Conservation (phyloP, 129 eudicot species). For the Flaveria robusta region DNA sequence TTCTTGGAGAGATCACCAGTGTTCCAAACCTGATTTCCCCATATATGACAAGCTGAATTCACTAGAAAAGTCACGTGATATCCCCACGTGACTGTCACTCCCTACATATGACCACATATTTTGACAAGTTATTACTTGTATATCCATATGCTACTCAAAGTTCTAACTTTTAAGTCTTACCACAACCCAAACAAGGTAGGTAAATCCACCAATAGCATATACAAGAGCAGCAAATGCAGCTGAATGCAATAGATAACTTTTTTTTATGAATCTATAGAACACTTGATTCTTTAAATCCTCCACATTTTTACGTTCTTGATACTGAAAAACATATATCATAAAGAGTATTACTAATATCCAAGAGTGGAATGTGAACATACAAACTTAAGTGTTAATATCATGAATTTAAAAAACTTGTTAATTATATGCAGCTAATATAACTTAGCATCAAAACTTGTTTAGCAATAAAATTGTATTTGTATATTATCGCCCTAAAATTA, state of each 20-base stretch:
- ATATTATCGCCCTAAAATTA: too few relatives aligned
- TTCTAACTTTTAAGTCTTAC: constrained; percentile 36
- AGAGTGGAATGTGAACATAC: too few relatives aligned
- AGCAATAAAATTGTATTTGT: too few relatives aligned
- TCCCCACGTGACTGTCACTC: constrained; percentile 53
- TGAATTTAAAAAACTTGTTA: too few relatives aligned
- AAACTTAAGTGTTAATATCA: too few relatives aligned
- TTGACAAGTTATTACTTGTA: neutral
- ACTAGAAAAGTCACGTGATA: constrained; percentile 70
- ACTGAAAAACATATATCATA: constrained; percentile 41
- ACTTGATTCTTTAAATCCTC: constrained; percentile 73
- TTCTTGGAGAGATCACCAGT: constrained; percentile 62
- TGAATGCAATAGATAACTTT: constrained; percentile 57
- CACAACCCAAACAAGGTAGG: constrained; percentile 82
- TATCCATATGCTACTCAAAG: neutral
- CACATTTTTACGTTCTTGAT: constrained; percentile 64
- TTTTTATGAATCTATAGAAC: constrained; percentile 56
- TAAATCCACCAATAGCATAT: constrained; percentile 70
- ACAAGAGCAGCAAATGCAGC: constrained; percentile 50
- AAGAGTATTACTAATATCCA: neutral
- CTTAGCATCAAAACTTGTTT: too few relatives aligned
- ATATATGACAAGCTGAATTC: constrained; percentile 72
- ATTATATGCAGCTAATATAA: too few relatives aligned
- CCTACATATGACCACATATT: constrained; percentile 35
- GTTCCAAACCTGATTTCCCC: constrained; percentile 72